Conservation (phyloP, 2,329 filamentous ascomycete species). For the Trichoderma endophyticum region DNA sequence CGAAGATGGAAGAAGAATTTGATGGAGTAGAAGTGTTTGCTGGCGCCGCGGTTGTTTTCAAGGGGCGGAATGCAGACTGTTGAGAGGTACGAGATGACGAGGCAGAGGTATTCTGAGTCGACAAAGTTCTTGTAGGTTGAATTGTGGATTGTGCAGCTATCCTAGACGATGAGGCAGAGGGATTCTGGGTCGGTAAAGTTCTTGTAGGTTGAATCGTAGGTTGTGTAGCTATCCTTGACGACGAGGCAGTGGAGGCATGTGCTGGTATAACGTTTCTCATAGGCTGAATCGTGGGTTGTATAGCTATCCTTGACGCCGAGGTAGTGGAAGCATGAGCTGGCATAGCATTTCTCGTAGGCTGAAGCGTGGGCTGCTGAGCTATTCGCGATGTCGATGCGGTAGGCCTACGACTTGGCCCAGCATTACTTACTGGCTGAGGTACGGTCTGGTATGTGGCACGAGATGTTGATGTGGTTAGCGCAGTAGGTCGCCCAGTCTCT, state of each 20-base stretch:
- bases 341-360: neutral
- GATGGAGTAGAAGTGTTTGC: neutral
- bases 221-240: neutral
- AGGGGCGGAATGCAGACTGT: neutral
- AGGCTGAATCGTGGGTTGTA: neutral
- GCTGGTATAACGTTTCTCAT: neutral
- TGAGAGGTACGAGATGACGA: neutral
- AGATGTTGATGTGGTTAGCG: neutral
- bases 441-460: neutral
- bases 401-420: neutral
- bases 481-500: neutral
- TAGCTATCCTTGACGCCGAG: neutral
- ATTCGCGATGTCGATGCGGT: neutral
- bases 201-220: neutral
- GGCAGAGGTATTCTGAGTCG: neutral
- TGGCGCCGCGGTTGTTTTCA: neutral
- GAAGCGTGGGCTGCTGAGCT: neutral
- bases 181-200: neutral
- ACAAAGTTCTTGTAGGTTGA: neutral
- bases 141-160: neutral
- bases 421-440: no score
- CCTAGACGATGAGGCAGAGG: neutral
- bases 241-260: neutral
- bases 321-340: neutral
- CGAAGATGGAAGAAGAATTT: slow-evolving; percentile 67